These are phyloP conservation scores for Apiospora malaysiana DNA, from an alignment of 2,329 filamentous ascomycete genomes.

Conservation along the genomic window DNA sequence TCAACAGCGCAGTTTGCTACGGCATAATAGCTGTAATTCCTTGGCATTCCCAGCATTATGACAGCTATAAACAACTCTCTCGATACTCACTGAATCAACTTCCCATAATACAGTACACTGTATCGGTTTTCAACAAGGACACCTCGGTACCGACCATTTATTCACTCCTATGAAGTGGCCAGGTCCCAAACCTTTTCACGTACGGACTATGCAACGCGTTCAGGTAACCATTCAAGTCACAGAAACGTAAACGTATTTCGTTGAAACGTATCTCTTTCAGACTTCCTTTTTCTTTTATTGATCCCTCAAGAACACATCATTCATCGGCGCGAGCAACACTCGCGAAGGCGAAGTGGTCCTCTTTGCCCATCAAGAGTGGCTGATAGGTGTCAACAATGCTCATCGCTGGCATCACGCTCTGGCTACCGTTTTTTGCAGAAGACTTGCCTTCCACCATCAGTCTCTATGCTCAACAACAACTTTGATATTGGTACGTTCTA, in stretches of 20 bases:
- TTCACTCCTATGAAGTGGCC: background rate
- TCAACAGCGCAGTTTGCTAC: background rate
- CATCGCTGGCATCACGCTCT: too few species aligned
- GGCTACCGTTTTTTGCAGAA: too few species aligned
- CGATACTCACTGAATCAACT: too few species aligned
- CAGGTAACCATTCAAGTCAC: too few species aligned
- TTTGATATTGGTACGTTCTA: too few species aligned
- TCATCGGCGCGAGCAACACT: too few species aligned
- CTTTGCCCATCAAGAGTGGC: too few species aligned
- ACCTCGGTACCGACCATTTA: background rate
- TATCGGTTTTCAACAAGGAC: background rate
- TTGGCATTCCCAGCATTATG: background rate
- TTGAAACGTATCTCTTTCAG: background rate
- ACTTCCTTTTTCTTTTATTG: background rate
- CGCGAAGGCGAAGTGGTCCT: too few species aligned
- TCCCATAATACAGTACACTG: background rate
- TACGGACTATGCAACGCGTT: background rate
- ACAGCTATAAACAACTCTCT: background rate
- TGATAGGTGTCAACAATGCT: too few species aligned
- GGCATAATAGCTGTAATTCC: background rate
- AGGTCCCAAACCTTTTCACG: background rate
- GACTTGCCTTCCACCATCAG: too few species aligned
- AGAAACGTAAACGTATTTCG: too few species aligned
- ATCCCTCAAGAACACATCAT: background rate
- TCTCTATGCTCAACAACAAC: too few species aligned